Base-by-base conservation (phyloP, 805 yeast species). In the Wickerhamomyces xylosicus region DNA sequence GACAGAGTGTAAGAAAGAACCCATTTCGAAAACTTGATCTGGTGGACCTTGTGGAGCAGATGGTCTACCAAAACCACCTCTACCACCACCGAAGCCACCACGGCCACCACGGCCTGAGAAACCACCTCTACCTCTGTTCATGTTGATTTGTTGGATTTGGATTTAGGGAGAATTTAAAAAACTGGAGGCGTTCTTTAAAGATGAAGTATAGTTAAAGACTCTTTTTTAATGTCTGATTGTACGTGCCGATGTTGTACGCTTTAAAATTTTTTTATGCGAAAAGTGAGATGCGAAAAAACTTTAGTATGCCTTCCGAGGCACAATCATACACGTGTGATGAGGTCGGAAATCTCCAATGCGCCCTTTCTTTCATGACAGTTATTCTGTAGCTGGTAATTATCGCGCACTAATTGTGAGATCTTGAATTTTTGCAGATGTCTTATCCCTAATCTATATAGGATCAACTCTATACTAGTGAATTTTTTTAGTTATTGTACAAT, bases 11-110 rank as follows among this genome's bases (percentile, higher is more conserved):
- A 85, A 51, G 59, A 87, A 92, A 19, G 85, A 61, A 45, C 99
- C 99, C 94, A 92, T 84, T 65, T 89, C 97, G 53, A 84, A 70
- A 20, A 92, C 97, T 41, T 77, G 67, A 50, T 90, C 98, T 57
- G 98, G 98, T 33, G 98, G 98, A 38, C 98, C 98, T 65, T 79
- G 86, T 54, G 80, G 89, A 46, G 70, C 71, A 35, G 79, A 64
- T 44, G 82, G 77, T 48, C 89, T 81, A 50, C 84, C 75, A 40
- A 79, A 78, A 47, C 84, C 83, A 41, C 72, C 62, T 37, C 54
- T 44, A 16, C 61, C 59, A 19, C 58, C 56, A 53, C 77, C 68
- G 48, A 74, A 71, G 46, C 80, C 78, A 50, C 82, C 75, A 48
- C 71, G 67, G 49, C 86, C 85, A 45, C 85, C 81, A 48, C 72